Percentiles rank a stretch among this genome's conserved stretches.
Conservation (phyloP, 208 protist species). For the Crithidia mellificae region DNA sequence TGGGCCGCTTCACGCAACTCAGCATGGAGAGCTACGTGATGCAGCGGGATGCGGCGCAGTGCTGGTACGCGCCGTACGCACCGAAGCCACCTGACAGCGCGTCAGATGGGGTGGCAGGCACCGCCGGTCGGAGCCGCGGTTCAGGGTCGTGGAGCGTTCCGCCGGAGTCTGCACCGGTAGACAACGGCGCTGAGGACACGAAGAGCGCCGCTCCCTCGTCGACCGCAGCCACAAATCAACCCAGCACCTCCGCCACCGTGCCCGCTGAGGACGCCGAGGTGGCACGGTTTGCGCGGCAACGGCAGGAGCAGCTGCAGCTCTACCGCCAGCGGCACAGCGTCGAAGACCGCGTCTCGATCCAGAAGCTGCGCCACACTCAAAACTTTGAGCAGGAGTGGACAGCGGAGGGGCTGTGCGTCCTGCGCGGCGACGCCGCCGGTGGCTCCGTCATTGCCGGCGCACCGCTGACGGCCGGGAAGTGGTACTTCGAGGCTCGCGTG, state of each 20-base stretch:
- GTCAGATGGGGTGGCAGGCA: background rate
- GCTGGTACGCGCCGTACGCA: slow-evolving; percentile 30
- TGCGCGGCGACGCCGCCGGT: slow-evolving; percentile 47
- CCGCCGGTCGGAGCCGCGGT: background rate
- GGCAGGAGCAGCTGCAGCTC: slow-evolving; percentile 64
- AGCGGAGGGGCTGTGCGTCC: slow-evolving; percentile 63
- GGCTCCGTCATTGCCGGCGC: slow-evolving; percentile 57
- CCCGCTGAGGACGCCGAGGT: slow-evolving; percentile 27
- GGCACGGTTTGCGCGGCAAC: slow-evolving; percentile 56
- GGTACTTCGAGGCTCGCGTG: slow-evolving; percentile 91
- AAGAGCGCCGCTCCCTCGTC: background rate
- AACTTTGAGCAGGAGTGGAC: slow-evolving; percentile 77
- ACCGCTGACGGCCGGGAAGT: slow-evolving; percentile 65
- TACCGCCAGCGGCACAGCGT: slow-evolving; percentile 59
- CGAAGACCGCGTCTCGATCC: slow-evolving; percentile 59
- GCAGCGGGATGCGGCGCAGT: slow-evolving; percentile 65
- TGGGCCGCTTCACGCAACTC: slow-evolving; percentile 74
- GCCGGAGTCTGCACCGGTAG: background rate
- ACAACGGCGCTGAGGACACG: background rate
- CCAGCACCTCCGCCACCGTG: slow-evolving; percentile 4
- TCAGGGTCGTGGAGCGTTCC: background rate
- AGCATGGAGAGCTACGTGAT: slow-evolving; percentile 74
- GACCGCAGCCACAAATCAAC: background rate
- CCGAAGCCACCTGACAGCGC: background rate
- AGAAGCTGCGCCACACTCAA: slow-evolving; percentile 58